Conservation (phyloP, 129 eudicot species). For the Ambrosia artemisiifolia region DNA sequence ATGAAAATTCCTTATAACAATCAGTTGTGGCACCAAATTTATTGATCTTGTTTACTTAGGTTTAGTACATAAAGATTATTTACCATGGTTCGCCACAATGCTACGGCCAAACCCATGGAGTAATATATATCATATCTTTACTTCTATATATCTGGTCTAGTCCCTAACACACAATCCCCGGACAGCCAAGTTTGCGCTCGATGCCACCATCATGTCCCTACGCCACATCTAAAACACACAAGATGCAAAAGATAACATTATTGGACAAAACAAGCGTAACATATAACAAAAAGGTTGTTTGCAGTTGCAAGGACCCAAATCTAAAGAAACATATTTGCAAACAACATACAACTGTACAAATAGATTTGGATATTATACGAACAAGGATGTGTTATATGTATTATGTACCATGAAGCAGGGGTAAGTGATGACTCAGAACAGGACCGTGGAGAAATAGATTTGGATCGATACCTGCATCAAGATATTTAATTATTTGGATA, state of each 20-base stretch:
- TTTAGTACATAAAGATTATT: conserved; percentile 4
- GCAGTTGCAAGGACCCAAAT: not conserved
- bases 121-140: not conserved
- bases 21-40: not conserved
- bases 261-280: not conserved
- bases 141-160: conserved; percentile 24
- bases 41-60: not conserved
- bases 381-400: not conserved
- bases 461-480: conserved; percentile 57
- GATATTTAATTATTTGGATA: not conserved
- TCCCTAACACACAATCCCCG: not conserved
- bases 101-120: not conserved
- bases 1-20: too few relatives aligned
- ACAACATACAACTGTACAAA: not conserved
- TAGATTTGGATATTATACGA: not conserved
- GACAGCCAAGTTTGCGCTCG: conserved; percentile 50
- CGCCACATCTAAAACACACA: conserved; percentile 68
- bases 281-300: not conserved
- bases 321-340: not conserved
- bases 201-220: conserved; percentile 55
- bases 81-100: not conserved
- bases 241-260: conserved; percentile 22
- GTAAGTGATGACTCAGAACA: conserved; percentile 46
- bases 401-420: conserved; percentile 56
- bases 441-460: conserved; percentile 47